Evolutionary conservation across 2,329 filamentous ascomycete species (phyloP), one percentile per base, ranked within the genome.

Genomic region (Exophiala spinifera): DNA sequence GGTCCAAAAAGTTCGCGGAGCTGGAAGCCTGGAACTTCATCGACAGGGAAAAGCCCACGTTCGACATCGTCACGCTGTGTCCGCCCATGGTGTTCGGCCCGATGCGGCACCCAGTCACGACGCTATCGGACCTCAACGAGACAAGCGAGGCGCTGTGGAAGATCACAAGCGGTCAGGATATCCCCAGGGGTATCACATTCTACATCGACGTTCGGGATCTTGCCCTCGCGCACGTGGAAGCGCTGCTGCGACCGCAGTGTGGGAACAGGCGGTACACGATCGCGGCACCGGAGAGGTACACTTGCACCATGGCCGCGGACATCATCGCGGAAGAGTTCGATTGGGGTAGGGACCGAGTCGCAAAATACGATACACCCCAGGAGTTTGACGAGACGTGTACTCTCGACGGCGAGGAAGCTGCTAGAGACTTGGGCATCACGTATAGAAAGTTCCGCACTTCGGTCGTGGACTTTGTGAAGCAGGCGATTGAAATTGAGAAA

Each of bases 1-100:
- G 75, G 8, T 80, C 77, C 59, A 86, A 88, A 72, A 80, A 79
- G 4, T 63, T 89, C 57, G 84, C 84, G 0, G 85, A 88, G 64
- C 79, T 77, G 54, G 81, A 84, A 19, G 67, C 67, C 2, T 69
- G 67, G 67, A 61, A 67, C 1, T 70, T 73, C 39, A 56, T 74
- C 10, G 55, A 68, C 25, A 63, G 67, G 17, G 55, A 69, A 6
- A 70, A 70, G 8, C 68, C 70, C 1, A 33, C 33, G 1, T 77
- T 76, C 51, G 72, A 76, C 47, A 57, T 78, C n/a, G 73, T 75
- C 4, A 72, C 75, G 0, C 63, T 77, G 5, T 76, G 72, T 43
- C 75, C 75, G 2, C 73, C 74, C 0, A 72, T 76, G 67, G 71
- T 71, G 0, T 76, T 77, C 55, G 76, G 76, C 1, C 76, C 75